Percentiles rank a stretch among this genome's conserved stretches.
Conservation (phyloP, 495 filamentous ascomycete genomes). For the Tuber aestivum region DNA sequence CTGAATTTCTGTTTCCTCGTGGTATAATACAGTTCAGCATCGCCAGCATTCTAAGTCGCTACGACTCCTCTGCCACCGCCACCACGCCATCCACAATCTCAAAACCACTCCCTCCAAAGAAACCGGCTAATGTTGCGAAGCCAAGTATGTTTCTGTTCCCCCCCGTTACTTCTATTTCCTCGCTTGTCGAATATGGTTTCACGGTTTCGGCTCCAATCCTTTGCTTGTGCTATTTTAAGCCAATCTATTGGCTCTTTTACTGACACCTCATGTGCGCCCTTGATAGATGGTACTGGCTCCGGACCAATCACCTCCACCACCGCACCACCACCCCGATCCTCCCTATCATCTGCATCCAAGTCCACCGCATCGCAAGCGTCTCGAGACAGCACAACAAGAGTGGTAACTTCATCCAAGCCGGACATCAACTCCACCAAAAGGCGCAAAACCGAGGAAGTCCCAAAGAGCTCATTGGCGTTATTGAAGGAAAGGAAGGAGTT, state of each 20-base stretch:
- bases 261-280: slow-evolving; percentile 16
- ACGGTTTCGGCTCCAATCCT: slow-evolving; percentile 3
- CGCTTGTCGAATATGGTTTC: slow-evolving; percentile 5
- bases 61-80: slow-evolving; percentile 22
- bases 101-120: slow-evolving; percentile 24
- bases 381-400: slow-evolving; percentile 20
- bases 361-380: slow-evolving; percentile 8
- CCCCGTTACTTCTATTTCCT: background rate
- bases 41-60: slow-evolving; percentile 39
- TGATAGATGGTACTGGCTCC: slow-evolving; percentile 24
- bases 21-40: slow-evolving; percentile 36
- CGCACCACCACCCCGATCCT: slow-evolving; percentile 18
- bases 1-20: background rate
- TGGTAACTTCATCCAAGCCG: slow-evolving; percentile 27
- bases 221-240: slow-evolving; percentile 14
- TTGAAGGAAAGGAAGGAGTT: slow-evolving; percentile 34
- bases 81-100: slow-evolving; percentile 17
- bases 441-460: slow-evolving; percentile 32
- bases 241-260: slow-evolving; percentile 27
- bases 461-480: slow-evolving; percentile 28
- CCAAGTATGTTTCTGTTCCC: slow-evolving; percentile 19
- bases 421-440: slow-evolving; percentile 32
- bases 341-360: slow-evolving; percentile 19
- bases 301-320: slow-evolving; percentile 16
- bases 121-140: slow-evolving; percentile 7